phyloP scores from a whole-genome alignment of 2,329 filamentous ascomycete species.

The Xylariaceae sp. region DNA sequence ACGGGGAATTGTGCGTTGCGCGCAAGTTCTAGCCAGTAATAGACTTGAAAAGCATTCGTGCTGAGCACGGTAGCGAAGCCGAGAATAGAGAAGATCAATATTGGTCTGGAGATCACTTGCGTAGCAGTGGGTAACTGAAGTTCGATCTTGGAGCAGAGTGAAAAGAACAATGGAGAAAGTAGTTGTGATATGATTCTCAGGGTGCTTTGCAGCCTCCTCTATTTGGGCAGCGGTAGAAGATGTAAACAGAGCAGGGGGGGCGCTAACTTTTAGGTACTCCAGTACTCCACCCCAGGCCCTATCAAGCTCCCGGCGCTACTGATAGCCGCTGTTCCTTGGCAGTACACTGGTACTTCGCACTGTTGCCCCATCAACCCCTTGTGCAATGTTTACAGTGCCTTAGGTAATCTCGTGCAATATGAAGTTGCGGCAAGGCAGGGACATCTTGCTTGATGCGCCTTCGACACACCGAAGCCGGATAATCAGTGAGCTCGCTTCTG shows the following conservation, averaged over 20 bases:
- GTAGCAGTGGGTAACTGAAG: background rate
- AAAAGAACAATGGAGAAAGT: conserved; percentile 7
- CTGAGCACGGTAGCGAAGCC: conserved; percentile 4
- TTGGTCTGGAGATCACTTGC: background rate
- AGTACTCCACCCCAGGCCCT: conserved; percentile 6
- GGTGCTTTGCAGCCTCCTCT: conserved; percentile 16
- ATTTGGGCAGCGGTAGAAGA: conserved; percentile 19
- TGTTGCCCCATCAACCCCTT: conserved; percentile 17
- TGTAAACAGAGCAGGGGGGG: conserved; percentile 23
- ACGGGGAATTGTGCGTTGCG: conserved; percentile 1
- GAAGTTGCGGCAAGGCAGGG: too few species aligned
- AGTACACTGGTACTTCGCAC: background rate
- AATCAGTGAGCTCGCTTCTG: too few species aligned
- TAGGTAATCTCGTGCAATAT: too few species aligned
- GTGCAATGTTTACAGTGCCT: background rate
- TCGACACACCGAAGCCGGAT: too few species aligned
- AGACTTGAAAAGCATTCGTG: conserved; percentile 1
- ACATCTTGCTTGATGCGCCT: too few species aligned
- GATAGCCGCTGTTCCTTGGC: conserved; percentile 5
- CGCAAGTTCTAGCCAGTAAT: conserved; percentile 1
- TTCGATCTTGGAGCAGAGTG: conserved; percentile 2
- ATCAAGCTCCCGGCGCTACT: conserved; percentile 19
- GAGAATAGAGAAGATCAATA: conserved; percentile 8
- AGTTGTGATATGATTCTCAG: conserved; percentile 10
- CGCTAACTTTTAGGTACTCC: background rate